Base-by-base conservation (phyloP, 768 basidiomycete species). In the Psilocybe sp. region DNA sequence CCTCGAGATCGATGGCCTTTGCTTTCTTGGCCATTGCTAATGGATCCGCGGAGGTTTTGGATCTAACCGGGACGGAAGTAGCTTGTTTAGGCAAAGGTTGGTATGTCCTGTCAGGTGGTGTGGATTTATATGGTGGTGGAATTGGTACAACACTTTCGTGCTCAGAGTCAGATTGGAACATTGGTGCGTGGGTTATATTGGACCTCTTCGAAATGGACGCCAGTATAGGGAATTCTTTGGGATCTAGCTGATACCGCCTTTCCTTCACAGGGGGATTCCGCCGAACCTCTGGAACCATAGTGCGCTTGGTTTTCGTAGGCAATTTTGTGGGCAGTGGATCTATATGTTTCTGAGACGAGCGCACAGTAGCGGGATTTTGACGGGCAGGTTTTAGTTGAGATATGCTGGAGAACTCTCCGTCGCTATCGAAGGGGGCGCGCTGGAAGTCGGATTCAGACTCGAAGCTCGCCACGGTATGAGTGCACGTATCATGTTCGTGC, bases 1-100 rank as follows among this genome's bases (percentile, higher is more conserved):
- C 85, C 47, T 86, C 81, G 60, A 86, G 81, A 57, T 87, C 82
- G 15, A 82, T 65, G n/a, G 74, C 69, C 55, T 72, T 80, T 11
- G 72, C 75, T 55, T 68, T 76, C 20, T 74, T 73, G 53, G 72
- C 75, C 23, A 28, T 7, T 28, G 23, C 4, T 28, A 28, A 28
- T 28, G 23, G 23, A 28, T 28, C 23, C 23, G 7, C 23, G 7
- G 23, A 28, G 23, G 23, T 7, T 28, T 28, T 28, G 23, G 23
- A 28, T 28, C 7, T 28, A 7, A 28, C 23, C 7, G 23, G 23
- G 23, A 28, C 23, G 3, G 23, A 28, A 28, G 23, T 7, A 28
- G 23, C 7, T 28, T 28, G 23, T 28, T 28, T 28, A 28, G 3
- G 23, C 3, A 7, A 28, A 28, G 23, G 23, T 28, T 28, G 23